Evolutionary conservation across 495 filamentous ascomycete genomes (phyloP).

Genomic region (Thermochaetoides thermophila): DNA sequence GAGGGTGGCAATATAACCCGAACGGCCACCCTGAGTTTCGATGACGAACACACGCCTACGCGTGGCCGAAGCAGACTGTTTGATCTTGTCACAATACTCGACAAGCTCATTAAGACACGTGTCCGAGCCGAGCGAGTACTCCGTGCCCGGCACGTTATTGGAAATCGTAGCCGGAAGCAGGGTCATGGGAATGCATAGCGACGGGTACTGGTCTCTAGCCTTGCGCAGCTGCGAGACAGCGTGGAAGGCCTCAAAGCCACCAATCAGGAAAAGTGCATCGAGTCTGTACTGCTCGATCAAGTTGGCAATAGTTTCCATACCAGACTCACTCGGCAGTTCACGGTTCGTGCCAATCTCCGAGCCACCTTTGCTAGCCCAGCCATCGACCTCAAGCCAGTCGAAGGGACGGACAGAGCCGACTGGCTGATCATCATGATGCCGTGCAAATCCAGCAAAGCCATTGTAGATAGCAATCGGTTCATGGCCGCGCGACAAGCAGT

Average conservation of each 20-base stretch:
- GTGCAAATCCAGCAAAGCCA: conserved; percentile 85
- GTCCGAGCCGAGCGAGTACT: conserved; percentile 92
- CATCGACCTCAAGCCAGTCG: conserved; percentile 83
- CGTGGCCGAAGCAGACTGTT: conserved; percentile 87
- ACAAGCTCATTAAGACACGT: conserved; percentile 96
- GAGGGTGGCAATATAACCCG: conserved; percentile 85
- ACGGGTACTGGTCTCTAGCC: conserved; percentile 59
- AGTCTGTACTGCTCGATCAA: conserved; percentile 78
- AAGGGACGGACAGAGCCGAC: conserved; percentile 71
- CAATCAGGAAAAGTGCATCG: conserved; percentile 82
- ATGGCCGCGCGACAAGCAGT: conserved; percentile 87
- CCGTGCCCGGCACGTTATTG: conserved; percentile 96
- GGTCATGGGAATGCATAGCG: conserved; percentile 86
- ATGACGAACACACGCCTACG: conserved; percentile 92
- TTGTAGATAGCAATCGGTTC: conserved; percentile 87
- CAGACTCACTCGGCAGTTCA: conserved; percentile 69
- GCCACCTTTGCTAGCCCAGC: conserved; percentile 91
- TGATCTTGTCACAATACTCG: conserved; percentile 91
- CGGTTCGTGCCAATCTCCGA: conserved; percentile 98
- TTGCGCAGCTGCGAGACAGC: conserved; percentile 73
- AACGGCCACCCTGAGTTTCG: conserved; percentile 90
- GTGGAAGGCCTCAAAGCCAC: conserved; percentile 95
- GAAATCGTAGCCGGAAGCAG: conserved; percentile 92
- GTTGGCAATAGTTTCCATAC: conserved; percentile 67
- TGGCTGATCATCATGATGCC: conserved; percentile 75